phyloP scores from a whole-genome alignment of 2,329 filamentous ascomycete species.

The Cordyceps farinosa region DNA sequence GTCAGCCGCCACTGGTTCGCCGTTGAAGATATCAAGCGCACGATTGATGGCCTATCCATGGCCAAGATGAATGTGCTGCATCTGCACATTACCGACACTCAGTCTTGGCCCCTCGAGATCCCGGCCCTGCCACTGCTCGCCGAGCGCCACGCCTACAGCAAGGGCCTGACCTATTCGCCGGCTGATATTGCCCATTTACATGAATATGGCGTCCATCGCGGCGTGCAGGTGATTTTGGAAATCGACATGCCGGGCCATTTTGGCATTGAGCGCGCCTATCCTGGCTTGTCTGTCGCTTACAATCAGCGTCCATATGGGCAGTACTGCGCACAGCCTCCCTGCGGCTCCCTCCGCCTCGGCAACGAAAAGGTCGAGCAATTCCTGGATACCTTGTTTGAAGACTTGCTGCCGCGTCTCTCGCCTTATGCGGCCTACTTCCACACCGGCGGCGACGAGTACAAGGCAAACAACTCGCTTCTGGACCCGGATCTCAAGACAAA shows the following conservation, averaged over 20 bases:
- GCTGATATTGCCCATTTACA: slow-evolving; percentile 64
- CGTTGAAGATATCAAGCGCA: slow-evolving; percentile 64
- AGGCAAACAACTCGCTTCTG: slow-evolving; percentile 68
- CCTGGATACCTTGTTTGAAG: slow-evolving; percentile 67
- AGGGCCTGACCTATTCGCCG: slow-evolving; percentile 63
- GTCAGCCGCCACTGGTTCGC: slow-evolving; percentile 70
- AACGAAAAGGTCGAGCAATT: slow-evolving; percentile 66
- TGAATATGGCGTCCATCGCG: slow-evolving; percentile 63
- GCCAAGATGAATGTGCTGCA: slow-evolving; percentile 83
- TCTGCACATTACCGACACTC: slow-evolving; percentile 76
- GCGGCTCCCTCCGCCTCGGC: slow-evolving; percentile 73
- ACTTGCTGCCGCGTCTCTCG: slow-evolving; percentile 67
- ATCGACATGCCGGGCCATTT: slow-evolving; percentile 82
- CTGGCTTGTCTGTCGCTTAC: slow-evolving; percentile 68
- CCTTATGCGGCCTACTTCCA: slow-evolving; percentile 76
- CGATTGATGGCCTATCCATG: slow-evolving; percentile 72
- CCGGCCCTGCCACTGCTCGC: slow-evolving; percentile 61
- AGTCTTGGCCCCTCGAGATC: slow-evolving; percentile 82
- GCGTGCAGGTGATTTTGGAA: slow-evolving; percentile 69
- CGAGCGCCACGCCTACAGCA: slow-evolving; percentile 68
- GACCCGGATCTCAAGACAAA: slow-evolving; percentile 71
- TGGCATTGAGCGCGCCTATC: slow-evolving; percentile 62
- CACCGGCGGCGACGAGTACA: slow-evolving; percentile 84
- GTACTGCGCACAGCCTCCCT: slow-evolving; percentile 62
- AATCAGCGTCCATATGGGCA: slow-evolving; percentile 53